Evolutionary conservation across 257 asterid genomes (phyloP).

Genomic region (Ballota nigra): DNA sequence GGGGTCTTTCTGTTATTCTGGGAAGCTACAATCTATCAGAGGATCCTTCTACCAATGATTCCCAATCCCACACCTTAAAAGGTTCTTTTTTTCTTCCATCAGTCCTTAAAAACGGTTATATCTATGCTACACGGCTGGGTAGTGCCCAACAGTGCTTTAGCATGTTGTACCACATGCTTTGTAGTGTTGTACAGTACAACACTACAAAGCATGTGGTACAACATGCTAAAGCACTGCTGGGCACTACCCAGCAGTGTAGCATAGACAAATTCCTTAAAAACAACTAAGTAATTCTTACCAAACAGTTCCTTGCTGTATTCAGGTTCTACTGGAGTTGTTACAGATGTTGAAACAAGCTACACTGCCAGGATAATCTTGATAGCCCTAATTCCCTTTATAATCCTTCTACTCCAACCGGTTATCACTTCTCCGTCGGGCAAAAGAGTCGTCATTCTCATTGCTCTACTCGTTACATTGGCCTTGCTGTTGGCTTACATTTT

Average conservation of each 20-base stretch:
- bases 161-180: too few relatives aligned
- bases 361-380: constrained; percentile 44
- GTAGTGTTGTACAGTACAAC: too few relatives aligned
- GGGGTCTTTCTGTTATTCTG: constrained; percentile 54
- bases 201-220: too few relatives aligned
- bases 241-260: too few relatives aligned
- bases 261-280: neutral
- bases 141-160: too few relatives aligned
- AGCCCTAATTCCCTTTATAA: constrained; percentile 36
- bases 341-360: constrained; percentile 54
- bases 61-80: constrained; percentile 14
- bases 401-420: constrained; percentile 28
- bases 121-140: too few relatives aligned
- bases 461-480: constrained; percentile 33
- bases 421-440: constrained; percentile 24
- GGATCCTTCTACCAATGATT: neutral
- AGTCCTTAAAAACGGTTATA: too few relatives aligned
- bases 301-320: constrained; percentile 3
- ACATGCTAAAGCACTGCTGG: too few relatives aligned
- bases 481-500: constrained; percentile 33
- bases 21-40: constrained; percentile 51
- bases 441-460: constrained; percentile 37
- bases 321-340: constrained; percentile 35
- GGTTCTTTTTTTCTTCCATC: constrained; percentile 24
- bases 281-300: neutral